Evolutionary conservation across 306 rosid genomes (phyloP), one percentile per base, ranked within the genome.

Genomic region (Prunus kanzakura): DNA sequence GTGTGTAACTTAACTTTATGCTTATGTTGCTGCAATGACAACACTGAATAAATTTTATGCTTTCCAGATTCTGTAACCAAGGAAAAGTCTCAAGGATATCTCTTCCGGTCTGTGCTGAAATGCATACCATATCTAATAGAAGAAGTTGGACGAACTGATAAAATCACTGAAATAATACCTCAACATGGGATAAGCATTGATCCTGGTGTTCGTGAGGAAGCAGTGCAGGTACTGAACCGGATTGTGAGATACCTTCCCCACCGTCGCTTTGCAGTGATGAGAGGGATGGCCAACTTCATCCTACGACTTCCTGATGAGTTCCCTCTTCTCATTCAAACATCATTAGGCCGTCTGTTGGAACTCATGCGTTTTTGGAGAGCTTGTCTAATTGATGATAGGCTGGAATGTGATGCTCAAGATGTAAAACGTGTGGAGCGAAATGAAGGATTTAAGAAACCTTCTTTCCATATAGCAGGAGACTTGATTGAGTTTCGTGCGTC

Each of bases 151-250:
- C 89, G 99, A 72, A 89, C 66, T 87, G 99, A 96, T 86, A 96
- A 93, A 88, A 96, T 96, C 67, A 91, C 99, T 77, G 99, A 96
- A 85, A 96, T 96, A 80, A 93, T 96, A 81, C 99, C 99, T 72
- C 99, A 96, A 73, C 99, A 96, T 93, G 99, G 99, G 82, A 96
- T 96, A 83, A 96, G 99, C 82, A 96, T 96, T 75, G 99, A 96
- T 85, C 99, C 99, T 9, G 99, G 98, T 85, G 99, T 96, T 82
- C 99, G 99, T 9, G 99, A 93, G 83, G 99, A 96, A 85, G 99
- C 99, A 72, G 99, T 87, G 58, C 99, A 87, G 85, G 99, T 96
- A 65, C 81, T 96, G 72, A 96, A 92, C 79, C 91, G 99, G 77
- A 91, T 96, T 80, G 98, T 96, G 60, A 93, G 90, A 77, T 87